These are phyloP conservation scores for Aegilops longissima DNA, from an alignment of 176 grass and related monocot genomes.

Conservation along the genomic window DNA sequence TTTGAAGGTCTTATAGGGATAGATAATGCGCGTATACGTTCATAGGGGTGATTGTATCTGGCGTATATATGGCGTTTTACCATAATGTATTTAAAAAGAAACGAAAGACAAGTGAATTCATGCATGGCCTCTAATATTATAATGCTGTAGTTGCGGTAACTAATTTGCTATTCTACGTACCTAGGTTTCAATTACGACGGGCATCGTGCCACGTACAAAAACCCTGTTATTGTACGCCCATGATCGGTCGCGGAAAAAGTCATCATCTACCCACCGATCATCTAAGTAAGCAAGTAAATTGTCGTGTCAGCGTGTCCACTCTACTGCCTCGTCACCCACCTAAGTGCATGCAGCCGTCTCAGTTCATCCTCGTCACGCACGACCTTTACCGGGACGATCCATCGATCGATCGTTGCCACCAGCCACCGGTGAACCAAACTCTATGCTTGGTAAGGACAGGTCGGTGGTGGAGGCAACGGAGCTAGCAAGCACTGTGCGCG, in stretches of 20 bases:
- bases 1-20: no score
- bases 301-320: background rate
- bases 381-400: background rate
- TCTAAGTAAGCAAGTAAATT: background rate
- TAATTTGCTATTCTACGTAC: no score
- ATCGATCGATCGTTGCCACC: background rate
- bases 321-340: background rate
- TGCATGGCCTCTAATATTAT: background rate
- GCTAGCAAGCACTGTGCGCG: background rate
- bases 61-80: no score
- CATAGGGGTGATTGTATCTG: no score
- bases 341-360: no score
- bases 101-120: background rate
- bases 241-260: background rate
- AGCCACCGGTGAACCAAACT: background rate
- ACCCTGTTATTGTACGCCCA: background rate
- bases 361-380: background rate
- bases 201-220: background rate
- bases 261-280: background rate
- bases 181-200: no score
- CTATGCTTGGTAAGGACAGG: no score
- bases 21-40: no score
- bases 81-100: no score
- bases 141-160: no score
- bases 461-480: background rate